Evolutionary conservation across 225 moss, liverwort and hornwort species (phyloP), one percentile per base, ranked within the genome.

Genomic region (Rhytidiadelphus loreus): DNA sequence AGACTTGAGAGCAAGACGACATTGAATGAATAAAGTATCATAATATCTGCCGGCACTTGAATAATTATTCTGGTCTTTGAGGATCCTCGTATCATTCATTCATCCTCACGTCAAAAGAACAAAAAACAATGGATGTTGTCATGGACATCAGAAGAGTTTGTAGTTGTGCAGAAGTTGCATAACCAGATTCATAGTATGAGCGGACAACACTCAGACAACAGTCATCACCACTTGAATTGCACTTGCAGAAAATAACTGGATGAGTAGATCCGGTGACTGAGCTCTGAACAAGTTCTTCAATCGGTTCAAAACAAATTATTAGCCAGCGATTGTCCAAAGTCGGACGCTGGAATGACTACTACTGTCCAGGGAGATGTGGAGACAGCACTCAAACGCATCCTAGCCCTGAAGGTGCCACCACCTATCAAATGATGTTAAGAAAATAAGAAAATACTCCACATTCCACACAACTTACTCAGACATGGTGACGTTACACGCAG

Each of bases 351-450:
- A 66, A 84, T 81, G 89, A 71, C 60, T 55, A 63, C 85, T 28
- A 9, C 57, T 17, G 77, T 8, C 88, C 93, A 95, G 90, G 89
- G 93, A 57, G 96, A 96, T 52, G 95, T 95, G 73, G 96, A 96
- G 91, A 87, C 85, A 76, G 89, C 95, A 9, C 85, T 96, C 5
- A 90, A 94, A 86, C 93, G 98, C 74, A 95, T 98, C 53, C 90
- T 90, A 37, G 90, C 81, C 56, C 82, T 94, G 13, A 50, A 96
- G 96, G 98, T 98, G 87, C 83, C 37, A 86, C 52, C 61, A 41
- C 83, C 10, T 55, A 56, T 73, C 18, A 78, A 60, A 85, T 76
- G 41, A 77, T 44, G 59, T 56, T 83, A 60, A 66, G 22, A 52
- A 39, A 53, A 28, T 30, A 74, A 33, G 24, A 41, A 50, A n/a